Conservation (phyloP, 1,284 basidiomycete species). For the Peniophora sp. region DNA sequence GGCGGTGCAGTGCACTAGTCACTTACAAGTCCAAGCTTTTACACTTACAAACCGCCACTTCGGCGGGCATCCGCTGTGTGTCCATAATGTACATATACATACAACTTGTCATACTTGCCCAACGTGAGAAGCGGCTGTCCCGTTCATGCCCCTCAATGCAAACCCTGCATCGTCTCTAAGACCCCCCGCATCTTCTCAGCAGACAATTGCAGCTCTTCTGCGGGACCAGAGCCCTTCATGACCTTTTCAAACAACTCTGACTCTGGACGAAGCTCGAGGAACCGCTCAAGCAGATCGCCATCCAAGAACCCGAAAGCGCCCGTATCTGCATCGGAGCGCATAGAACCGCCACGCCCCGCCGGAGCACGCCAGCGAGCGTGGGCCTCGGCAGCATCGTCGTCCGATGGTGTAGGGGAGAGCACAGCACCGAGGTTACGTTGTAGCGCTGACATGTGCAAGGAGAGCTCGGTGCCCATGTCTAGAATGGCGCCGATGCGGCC, state of each 20-base stretch:
- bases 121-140: no score
- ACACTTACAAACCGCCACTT: no score
- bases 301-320: conserved; percentile 77
- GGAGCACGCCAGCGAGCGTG: conserved; percentile 74
- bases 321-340: conserved; percentile 43
- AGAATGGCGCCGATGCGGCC: conserved; percentile 79
- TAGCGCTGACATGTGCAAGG: conserved; percentile 63
- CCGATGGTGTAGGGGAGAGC: conserved; percentile 26
- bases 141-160: no score
- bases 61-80: no score
- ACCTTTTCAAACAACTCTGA: conserved; percentile 32
- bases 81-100: no score
- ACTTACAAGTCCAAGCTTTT: no score
- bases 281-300: conserved; percentile 78
- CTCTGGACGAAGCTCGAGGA: conserved; percentile 35
- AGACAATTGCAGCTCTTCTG: conserved; percentile 42
- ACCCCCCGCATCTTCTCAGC: conserved; percentile 37
- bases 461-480: conserved; percentile 48
- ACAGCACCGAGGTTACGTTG: conserved; percentile 70
- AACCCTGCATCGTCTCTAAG: conserved; percentile 52
- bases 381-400: conserved; percentile 42
- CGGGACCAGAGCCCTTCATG: conserved; percentile 43
- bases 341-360: conserved; percentile 36
- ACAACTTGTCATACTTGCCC: no score
- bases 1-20: conserved; percentile 1